phyloP scores from a whole-genome alignment of 495 filamentous ascomycete species.

The Talaromyces liani region DNA sequence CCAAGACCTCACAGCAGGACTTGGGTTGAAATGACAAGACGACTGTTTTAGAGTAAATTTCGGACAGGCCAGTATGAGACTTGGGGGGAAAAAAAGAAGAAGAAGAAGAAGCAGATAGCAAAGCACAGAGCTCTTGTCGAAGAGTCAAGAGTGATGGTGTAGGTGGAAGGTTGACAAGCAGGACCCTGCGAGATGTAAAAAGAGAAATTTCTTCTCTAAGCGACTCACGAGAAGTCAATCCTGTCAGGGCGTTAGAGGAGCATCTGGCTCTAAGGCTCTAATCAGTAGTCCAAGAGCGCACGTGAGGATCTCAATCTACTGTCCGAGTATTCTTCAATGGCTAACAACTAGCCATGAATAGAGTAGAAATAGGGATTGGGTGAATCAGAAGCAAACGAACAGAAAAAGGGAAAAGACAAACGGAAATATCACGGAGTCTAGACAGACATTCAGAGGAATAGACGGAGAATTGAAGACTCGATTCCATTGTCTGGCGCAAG shows the following conservation, averaged over 20 bases:
- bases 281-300: not conserved
- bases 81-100: not conserved
- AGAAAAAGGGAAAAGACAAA: not conserved
- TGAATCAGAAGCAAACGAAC: not conserved
- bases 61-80: not conserved
- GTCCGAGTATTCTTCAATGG: not conserved
- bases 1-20: not conserved
- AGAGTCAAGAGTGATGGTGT: not conserved
- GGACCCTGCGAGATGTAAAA: not conserved
- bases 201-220: not conserved
- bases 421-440: not conserved
- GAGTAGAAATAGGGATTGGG: not conserved
- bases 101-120: not conserved
- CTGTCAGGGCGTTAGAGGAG: not conserved
- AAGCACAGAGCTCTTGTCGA: not conserved
- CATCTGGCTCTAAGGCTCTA: not conserved
- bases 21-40: not conserved
- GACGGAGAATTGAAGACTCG: constrained; percentile 3
- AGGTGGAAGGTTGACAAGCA: not conserved
- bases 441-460: not conserved
- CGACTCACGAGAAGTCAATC: not conserved
- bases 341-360: not conserved
- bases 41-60: not conserved
- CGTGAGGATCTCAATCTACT: not conserved
- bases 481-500: constrained; percentile 1